Conservation (phyloP, 2,329 filamentous ascomycete genomes). For the Pyrenophora teres region DNA sequence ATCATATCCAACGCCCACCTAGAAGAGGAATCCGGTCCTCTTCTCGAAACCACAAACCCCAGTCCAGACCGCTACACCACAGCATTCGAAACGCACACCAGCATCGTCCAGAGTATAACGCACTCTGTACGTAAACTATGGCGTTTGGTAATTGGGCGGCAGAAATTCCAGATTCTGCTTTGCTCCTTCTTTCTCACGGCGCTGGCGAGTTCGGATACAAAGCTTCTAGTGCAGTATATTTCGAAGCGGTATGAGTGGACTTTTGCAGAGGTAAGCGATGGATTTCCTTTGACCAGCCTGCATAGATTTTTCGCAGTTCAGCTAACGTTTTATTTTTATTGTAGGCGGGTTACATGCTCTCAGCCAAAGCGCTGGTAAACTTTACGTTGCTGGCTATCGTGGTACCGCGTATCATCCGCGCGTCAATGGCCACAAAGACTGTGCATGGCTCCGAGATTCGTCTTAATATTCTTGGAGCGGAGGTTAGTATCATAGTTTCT, state of each 20-base stretch:
- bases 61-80: conserved; percentile 23
- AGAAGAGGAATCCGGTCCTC: conserved; percentile 26
- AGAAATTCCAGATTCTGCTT: conserved; percentile 43
- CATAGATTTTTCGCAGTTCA: not conserved
- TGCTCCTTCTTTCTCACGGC: conserved; percentile 43
- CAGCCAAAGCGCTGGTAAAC: conserved; percentile 46
- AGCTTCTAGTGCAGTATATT: conserved; percentile 47
- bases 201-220: conserved; percentile 47
- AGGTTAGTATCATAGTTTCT: conserved; percentile 40
- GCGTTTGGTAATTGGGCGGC: conserved; percentile 28
- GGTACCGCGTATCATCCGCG: conserved; percentile 42
- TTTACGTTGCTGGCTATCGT: conserved; percentile 40
- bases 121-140: conserved; percentile 25
- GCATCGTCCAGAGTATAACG: conserved; percentile 18
- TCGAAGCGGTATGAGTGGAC: conserved; percentile 48
- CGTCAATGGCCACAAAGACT: conserved; percentile 26
- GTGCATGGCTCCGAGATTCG: conserved; percentile 35
- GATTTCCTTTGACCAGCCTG: too few species aligned
- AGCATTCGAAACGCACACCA: conserved; percentile 31
- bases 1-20: not conserved
- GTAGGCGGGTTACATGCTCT: conserved; percentile 46
- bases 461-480: conserved; percentile 40
- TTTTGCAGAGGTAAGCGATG: conserved; percentile 34
- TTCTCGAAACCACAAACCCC: conserved; percentile 22
- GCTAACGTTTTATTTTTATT: not conserved